Conservation (phyloP, 257 asterid genomes). For the Hygrophila difformis region DNA sequence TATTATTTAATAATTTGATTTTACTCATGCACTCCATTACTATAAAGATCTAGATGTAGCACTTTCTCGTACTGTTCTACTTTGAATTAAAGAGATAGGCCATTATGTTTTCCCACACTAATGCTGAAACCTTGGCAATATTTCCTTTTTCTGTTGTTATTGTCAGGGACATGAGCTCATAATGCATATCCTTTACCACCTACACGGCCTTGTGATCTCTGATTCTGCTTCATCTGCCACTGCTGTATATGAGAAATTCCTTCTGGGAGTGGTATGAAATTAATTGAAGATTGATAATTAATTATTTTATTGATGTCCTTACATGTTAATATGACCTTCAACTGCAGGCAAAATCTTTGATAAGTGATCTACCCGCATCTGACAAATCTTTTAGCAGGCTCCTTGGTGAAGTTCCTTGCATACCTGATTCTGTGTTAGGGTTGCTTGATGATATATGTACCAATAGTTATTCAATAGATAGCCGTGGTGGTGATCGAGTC, state of each 20-base stretch:
- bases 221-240: constrained; percentile 58
- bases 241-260: constrained; percentile 64
- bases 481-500: constrained; percentile 78
- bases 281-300: constrained; percentile 15
- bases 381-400: constrained; percentile 93
- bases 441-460: constrained; percentile 72
- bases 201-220: constrained; percentile 55
- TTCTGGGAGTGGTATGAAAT: constrained; percentile 73
- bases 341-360: constrained; percentile 69
- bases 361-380: constrained; percentile 74
- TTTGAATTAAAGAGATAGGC: no score
- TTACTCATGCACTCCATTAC: no score
- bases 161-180: constrained; percentile 93
- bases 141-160: constrained; percentile 14
- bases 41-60: no score
- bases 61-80: no score
- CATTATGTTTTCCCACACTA: no score
- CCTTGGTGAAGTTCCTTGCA: constrained; percentile 83
- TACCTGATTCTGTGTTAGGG: constrained; percentile 75
- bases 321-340: constrained; percentile 24
- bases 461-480: constrained; percentile 47
- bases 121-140: background rate
- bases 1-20: no score
- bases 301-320: constrained; percentile 8
- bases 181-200: constrained; percentile 80